Evolutionary conservation across 768 basidiomycete genomes (phyloP).

Genomic region (Boletales sp.): DNA sequence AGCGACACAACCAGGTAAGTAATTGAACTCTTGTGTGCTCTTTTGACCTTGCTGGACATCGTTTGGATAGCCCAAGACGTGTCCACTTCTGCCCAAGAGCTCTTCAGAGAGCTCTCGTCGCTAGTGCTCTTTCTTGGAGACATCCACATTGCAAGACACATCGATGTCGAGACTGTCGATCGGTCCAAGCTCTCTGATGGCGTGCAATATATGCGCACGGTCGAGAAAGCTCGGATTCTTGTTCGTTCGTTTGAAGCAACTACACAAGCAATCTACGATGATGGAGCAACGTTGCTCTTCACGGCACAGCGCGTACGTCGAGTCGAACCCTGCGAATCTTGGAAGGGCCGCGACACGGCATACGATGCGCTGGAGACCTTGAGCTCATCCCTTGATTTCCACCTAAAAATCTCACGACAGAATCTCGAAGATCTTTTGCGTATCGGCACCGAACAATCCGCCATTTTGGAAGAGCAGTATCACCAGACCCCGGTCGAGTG

Average conservation of each 20-base stretch:
- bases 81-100: conserved; percentile 27
- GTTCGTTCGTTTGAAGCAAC: conserved; percentile 46
- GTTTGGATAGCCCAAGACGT: conserved; percentile 19
- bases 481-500: conserved; percentile 43
- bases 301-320: conserved; percentile 34
- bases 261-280: conserved; percentile 51
- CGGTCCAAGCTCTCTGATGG: conserved; percentile 33
- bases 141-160: conserved; percentile 48
- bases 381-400: conserved; percentile 29
- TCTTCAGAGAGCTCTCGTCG: conserved; percentile 37
- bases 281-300: conserved; percentile 39
- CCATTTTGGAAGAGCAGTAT: conserved; percentile 32
- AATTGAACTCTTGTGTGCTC: not conserved
- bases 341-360: conserved; percentile 17
- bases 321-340: conserved; percentile 23
- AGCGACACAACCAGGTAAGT: conserved; percentile 20
- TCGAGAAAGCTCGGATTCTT: conserved; percentile 44
- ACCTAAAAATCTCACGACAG: conserved; percentile 34
- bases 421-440: conserved; percentile 37
- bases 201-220: conserved; percentile 36
- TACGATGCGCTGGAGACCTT: conserved; percentile 31
- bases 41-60: not conserved
- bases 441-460: conserved; percentile 39
- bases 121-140: conserved; percentile 42
- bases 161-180: conserved; percentile 47